phyloP scores from a whole-genome alignment of 345 rosid species.

The Camelina sativa region DNA sequence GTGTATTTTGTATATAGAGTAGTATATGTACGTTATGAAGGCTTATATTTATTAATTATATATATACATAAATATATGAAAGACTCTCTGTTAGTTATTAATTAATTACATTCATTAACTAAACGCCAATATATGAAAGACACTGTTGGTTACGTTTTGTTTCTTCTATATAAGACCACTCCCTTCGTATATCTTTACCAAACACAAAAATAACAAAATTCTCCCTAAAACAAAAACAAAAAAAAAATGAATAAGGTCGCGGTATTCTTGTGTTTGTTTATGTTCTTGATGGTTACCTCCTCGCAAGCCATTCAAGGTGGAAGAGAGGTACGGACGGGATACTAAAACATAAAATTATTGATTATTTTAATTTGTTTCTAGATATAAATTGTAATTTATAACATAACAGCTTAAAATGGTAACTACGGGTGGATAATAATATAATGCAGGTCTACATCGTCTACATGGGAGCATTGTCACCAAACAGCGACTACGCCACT shows the following conservation, averaged over 20 bases:
- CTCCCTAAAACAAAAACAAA: not conserved
- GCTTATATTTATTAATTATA: not conserved
- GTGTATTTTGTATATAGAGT: not conserved
- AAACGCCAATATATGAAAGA: not conserved
- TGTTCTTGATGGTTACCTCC: not conserved
- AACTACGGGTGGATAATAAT: not conserved
- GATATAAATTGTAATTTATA: not conserved
- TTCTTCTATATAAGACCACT: not conserved
- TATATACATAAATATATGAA: not conserved
- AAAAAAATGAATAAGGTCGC: not conserved
- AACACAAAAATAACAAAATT: not conserved
- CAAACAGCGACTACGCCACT: slow-evolving; percentile 4
- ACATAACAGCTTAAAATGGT: not conserved
- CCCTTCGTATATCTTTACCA: slow-evolving; percentile 7
- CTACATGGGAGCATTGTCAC: slow-evolving; percentile 24
- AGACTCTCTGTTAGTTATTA: too few relatives aligned
- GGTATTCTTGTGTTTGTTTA: not conserved
- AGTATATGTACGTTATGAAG: not conserved
- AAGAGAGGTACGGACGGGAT: not conserved
- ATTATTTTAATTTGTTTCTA: not conserved
- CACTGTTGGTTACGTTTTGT: not conserved
- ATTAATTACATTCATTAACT: not conserved
- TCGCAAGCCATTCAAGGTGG: not conserved
- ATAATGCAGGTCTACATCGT: slow-evolving; percentile 27
- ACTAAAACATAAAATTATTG: not conserved